Evolutionary conservation across 495 filamentous ascomycete species (phyloP), one percentile per base, ranked within the genome.

Genomic region (Cercophora sp.): DNA sequence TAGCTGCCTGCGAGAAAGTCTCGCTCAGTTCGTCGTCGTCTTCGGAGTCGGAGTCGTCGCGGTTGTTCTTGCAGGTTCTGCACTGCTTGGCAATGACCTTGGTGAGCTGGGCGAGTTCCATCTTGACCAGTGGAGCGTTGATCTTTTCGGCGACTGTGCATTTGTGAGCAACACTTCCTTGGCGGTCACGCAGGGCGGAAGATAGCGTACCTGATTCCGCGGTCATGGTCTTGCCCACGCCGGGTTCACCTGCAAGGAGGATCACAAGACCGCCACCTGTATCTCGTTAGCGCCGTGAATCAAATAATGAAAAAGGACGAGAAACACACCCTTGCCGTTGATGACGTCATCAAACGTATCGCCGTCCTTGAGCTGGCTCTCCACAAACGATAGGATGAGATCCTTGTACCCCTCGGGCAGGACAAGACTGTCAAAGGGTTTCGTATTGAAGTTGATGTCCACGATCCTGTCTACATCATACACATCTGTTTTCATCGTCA

Each of bases 171-270:
- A 8, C 8, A 10, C 10, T 19, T 13, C 9, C 5, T 18, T 3
- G 23, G 8, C 1, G 0, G 19, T 3, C 4, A 20, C 32, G 9
- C 4, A 18, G 48, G 15, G 8, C 13, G 9, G 9, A 10, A 43
- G 19, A 3, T 0, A 5, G 25, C 55, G 4, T 27, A 57, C 55
- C 55, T 9, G 58, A 60, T 52, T 75, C 73, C 15, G 79, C 80
- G 0, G 80, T 84, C 0, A 78, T 58, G 0, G 82, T 84, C 56
- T 86, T 84, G 0, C 81, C 46, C 9, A 48, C 73, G 0, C 82
- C 83, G 0, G 84, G 81, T 0, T 65, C 67, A 9, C 83, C 83
- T 45, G 81, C 79, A 0, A 73, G 71, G 57, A 75, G 48, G 29
- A 74, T 59, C 4, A 48, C 46, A 10, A 48, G 46, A 5, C 46